Base-by-base conservation (phyloP, 148 eudicot species). In the Fagopyrum esculentum region DNA sequence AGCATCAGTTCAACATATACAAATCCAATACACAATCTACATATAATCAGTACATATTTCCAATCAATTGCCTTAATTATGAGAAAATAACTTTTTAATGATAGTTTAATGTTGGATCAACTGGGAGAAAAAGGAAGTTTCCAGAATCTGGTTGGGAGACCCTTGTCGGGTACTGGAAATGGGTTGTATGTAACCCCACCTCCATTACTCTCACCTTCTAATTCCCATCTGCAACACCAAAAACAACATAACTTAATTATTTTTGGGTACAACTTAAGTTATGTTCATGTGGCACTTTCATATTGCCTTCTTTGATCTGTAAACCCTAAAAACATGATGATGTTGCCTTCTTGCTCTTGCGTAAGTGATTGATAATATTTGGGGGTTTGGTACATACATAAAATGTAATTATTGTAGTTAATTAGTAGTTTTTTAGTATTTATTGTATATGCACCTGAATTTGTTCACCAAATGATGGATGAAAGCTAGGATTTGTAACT, bases 401-500 rank as follows among this genome's bases (percentile, higher is more conserved):
- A 49, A 6, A 8, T 8, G 52, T 49, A 49, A 2, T 1, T 49
- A 6, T 9, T 49, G 3, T 1, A 49, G 3, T 49, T 49, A 1
- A 49, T 49, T 10, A 49, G 3, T 9, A 49, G 0, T 10, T 49
- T 9, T 9, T 10, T 49, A 49, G 13, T 0, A 55, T 55, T 16
- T 4, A 55, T 6, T 0, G 22, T 19, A n/a, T 19, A 57, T 57
- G 9, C 30, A 57, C 30, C 87, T 82, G 73, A 73, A 85, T 19
- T 80, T 78, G 54, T 79, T 88, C 35, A 87, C 84, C 73, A 93
- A 77, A 80, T 93, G 91, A 81, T 93, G 98, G 71, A 93, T 86
- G 75, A 93, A 82, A 77, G 89, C 61, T 40, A 93, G 86, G 86
- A 91, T 93, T 83, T 89, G 92, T 72, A 93, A 88, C 81, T 93